Evolutionary conservation across 257 asterid genomes (phyloP), one percentile per base, ranked within the genome.

Genomic region (Fraxinus quadrangulata): DNA sequence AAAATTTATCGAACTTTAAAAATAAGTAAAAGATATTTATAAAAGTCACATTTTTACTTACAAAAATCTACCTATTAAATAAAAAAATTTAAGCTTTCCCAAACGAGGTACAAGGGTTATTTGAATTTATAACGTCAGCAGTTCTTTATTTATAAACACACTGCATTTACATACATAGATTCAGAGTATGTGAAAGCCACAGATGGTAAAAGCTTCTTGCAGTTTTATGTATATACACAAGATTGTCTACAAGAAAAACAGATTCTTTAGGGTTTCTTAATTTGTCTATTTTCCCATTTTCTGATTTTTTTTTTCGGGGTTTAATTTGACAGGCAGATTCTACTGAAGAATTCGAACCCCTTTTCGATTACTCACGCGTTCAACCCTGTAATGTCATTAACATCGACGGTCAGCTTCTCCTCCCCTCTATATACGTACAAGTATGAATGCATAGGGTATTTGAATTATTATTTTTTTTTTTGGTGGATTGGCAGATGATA

Each of bases 271-370:
- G 26, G 68, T 69, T 69, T 33, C 68, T 16, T 78, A 39, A 51
- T 71, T 71, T 71, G n/a, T 19, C 10, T 28, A 31, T 73, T 66
- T 67, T 56, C 67, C 31, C 13, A 12, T 34, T 10, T 21, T 12
- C 67, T 37, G 23, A 56, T n/a, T 56, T 40, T 33, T 33, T n/a
- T 42, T 3, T 49, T 23, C 31, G 36, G 4, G 30, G 39, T 45
- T 67, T n/a, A 13, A 59, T 63, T 71, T 73, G 30, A 24, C 73
- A 92, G 98, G 97, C 72, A 8, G 91, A 91, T 28, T 39, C 82
- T n/a, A 67, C 77, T 17, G 97, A 95, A 39, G 99, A 96, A 86
- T 81, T 96, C 77, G 99, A 96, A 61, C 94, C 99, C 31, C 99
- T 96, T 51, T 96, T 96, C 75, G 97, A 96, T 89, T 96, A 96